A percentile compares a stretch with the other conserved stretches of the same genome.
Evolutionary conservation across 75 land plant species (phyloP).

Genomic region (Pseudotsuga menziesii): DNA sequence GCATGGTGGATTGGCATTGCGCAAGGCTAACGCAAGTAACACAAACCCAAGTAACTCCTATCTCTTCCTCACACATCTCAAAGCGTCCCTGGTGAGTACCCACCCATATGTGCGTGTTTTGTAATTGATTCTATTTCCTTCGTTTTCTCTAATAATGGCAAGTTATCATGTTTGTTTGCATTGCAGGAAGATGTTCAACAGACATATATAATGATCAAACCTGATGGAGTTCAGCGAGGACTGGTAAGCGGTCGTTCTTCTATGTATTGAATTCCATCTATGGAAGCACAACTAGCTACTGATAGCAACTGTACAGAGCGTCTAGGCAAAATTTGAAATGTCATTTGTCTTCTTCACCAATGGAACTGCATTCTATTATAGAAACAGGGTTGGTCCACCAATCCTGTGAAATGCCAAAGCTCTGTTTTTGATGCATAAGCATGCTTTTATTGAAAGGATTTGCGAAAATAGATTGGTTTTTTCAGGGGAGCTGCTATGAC

Average conservation of each 20-base stretch:
- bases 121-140: too few relatives aligned
- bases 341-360: neutral
- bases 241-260: conserved; percentile 37
- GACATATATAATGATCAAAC: conserved; percentile 93
- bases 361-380: neutral
- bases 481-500: neutral
- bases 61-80: too few relatives aligned
- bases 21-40: too few relatives aligned
- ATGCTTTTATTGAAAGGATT: neutral
- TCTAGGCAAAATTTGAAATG: neutral
- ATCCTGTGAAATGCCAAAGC: too few relatives aligned
- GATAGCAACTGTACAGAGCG: neutral
- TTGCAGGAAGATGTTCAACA: conserved; percentile 57
- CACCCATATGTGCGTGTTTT: too few relatives aligned
- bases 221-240: conserved; percentile 98
- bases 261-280: neutral
- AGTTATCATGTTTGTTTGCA: neutral
- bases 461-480: neutral
- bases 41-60: too few relatives aligned
- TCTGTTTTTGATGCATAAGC: too few relatives aligned
- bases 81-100: too few relatives aligned
- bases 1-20: too few relatives aligned
- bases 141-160: too few relatives aligned
- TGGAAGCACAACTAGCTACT: neutral
- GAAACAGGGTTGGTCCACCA: too few relatives aligned